Conservation (phyloP, 2,329 filamentous ascomycete species). For the Penicillium italicum region DNA sequence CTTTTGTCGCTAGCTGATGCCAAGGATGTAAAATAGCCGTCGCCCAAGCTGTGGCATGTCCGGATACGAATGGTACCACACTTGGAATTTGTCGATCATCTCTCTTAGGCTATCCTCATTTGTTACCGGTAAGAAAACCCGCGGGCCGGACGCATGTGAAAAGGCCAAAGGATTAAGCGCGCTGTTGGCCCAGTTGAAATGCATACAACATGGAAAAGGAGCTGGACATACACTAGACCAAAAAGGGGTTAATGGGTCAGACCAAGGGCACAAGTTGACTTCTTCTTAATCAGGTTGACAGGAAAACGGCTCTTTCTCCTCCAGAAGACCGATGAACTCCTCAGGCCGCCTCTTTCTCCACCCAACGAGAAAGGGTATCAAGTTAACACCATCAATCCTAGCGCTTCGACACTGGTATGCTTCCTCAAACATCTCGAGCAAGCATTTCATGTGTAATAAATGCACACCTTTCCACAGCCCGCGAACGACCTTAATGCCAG, state of each 20-base stretch:
- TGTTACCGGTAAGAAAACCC: not conserved
- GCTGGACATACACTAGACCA: not conserved
- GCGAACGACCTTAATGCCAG: no score
- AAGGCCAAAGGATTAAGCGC: not conserved
- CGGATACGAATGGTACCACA: not conserved
- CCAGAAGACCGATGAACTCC: slow-evolving; percentile 22
- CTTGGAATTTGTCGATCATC: not conserved
- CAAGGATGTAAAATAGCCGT: no score
- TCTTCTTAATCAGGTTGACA: not conserved
- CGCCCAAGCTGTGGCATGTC: not conserved
- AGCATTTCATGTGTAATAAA: no score
- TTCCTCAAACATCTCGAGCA: slow-evolving; percentile 17
- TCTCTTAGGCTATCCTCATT: not conserved
- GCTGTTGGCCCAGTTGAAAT: not conserved
- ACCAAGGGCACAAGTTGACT: not conserved
- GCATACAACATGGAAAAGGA: no score
- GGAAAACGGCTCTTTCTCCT: slow-evolving; percentile 24
- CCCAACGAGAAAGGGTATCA: slow-evolving; percentile 29
- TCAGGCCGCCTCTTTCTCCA: slow-evolving; percentile 31
- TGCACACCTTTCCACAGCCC: no score
- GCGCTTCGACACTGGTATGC: slow-evolving; percentile 16
- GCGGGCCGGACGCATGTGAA: not conserved
- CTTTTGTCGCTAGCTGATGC: not conserved
- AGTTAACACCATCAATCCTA: slow-evolving; percentile 6
- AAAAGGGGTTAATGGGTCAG: not conserved